Evolutionary conservation across 2,329 filamentous ascomycete genomes (phyloP).

Genomic region (Cladophialophora exuberans): DNA sequence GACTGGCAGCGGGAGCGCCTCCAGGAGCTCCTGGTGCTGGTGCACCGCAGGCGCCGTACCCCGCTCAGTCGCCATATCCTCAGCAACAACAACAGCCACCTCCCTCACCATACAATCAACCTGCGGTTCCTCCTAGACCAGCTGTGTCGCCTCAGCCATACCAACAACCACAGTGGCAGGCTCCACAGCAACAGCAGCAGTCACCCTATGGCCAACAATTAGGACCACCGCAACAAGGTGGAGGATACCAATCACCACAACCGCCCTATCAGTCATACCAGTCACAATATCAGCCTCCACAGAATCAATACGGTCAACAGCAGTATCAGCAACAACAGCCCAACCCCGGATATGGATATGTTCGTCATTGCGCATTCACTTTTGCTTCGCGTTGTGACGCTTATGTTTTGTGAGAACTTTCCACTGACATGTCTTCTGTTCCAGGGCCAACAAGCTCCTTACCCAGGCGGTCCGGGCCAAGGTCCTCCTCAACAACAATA

Average conservation of each 20-base stretch:
- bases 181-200: conserved; percentile 43
- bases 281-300: conserved; percentile 29
- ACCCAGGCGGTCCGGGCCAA: conserved; percentile 40
- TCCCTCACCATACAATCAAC: conserved; percentile 39
- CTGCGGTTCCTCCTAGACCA: conserved; percentile 39
- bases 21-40: conserved; percentile 20
- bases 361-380: conserved; percentile 33
- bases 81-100: conserved; percentile 31
- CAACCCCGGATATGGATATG: conserved; percentile 40
- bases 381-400: background rate
- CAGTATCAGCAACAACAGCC: conserved; percentile 41
- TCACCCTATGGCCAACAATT: conserved; percentile 40
- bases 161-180: conserved; percentile 44
- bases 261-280: conserved; percentile 30
- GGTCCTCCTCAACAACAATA: conserved; percentile 35
- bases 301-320: conserved; percentile 38
- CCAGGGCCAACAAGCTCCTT: conserved; percentile 36
- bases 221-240: conserved; percentile 34
- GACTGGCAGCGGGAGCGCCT: conserved; percentile 18
- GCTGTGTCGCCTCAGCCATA: conserved; percentile 42
- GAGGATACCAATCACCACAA: conserved; percentile 27
- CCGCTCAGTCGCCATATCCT: conserved; percentile 41
- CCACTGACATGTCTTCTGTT: conserved; percentile 13
- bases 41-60: conserved; percentile 43
- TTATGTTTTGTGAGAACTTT: background rate